Evolutionary conservation across 1,284 basidiomycete genomes (phyloP), one percentile per base, ranked within the genome.

Genomic region (Naganishia albida): DNA sequence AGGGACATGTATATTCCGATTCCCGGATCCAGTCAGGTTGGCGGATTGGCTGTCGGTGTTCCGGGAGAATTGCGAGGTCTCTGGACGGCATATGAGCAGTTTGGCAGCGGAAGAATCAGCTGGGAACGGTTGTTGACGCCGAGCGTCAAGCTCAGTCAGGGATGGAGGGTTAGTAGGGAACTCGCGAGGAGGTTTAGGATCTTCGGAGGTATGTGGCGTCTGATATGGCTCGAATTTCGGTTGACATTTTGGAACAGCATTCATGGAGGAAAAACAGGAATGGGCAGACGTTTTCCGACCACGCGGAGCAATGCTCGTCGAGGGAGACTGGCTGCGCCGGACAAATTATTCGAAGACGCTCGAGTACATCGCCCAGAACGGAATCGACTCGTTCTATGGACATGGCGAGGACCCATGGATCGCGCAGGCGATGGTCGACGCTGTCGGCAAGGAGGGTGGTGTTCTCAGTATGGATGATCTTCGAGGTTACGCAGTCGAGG

Each of bases 11-110:
- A 86, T 72, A 56, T 67, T 16, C 75, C 74, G 1, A 60, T 64
- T 54, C 62, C 67, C n/a, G 72, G 73, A 7, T 79, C 82, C 2
- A 83, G 89, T 18, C 81, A 76, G 66, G 85, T 84, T 65, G 93
- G 94, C 8, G 93, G 94, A 2, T 80, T 96, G 25, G 78, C 90
- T 8, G 84, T 93, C 20, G 93, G 85, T 30, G 87, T 95, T 1
- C 93, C 94, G 0, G 90, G 92, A 2, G 93, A 96, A 78, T 75
- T 96, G 55, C 83, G 87, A 26, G 93, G 93, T 2, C 82, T 96
- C 28, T 85, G 88, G 74, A 55, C 67, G 70, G 77, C 78, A 7
- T 74, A 78, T 51, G 67, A 72, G 67, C 60, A 77, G 63, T 79
- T 78, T 63, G 78, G 77, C 2, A 93, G 89, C 86, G 91, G 90